A percentile compares a stretch with the other conserved stretches of the same genome.
phyloP scores from a whole-genome alignment of 2,329 filamentous ascomycete species.

The Chrysoporthe austroafricana region DNA sequence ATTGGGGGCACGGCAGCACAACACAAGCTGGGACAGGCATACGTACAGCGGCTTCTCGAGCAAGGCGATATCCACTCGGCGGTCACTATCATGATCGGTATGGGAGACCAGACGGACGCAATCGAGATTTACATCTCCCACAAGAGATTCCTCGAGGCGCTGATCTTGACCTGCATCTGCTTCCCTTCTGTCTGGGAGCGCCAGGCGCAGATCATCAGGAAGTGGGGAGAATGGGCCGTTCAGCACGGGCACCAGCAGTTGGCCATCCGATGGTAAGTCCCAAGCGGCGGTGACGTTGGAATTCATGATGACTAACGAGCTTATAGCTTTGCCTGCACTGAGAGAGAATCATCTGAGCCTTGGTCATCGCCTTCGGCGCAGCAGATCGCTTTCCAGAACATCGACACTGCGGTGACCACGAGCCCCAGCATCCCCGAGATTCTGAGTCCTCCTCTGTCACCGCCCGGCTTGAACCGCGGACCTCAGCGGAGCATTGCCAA shows the following conservation, averaged over 20 bases:
- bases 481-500: conserved; percentile 71
- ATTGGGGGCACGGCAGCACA: conserved; percentile 80
- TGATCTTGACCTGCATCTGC: conserved; percentile 82
- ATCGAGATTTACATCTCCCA: conserved; percentile 96
- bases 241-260: conserved; percentile 86
- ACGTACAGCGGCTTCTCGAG: conserved; percentile 87
- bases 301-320: not conserved
- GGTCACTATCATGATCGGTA: conserved; percentile 87
- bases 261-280: conserved; percentile 74
- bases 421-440: conserved; percentile 62
- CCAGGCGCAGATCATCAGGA: conserved; percentile 83
- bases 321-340: conserved; percentile 81
- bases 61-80: conserved; percentile 90
- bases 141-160: conserved; percentile 88
- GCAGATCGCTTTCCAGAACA: conserved; percentile 58
- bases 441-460: conserved; percentile 74
- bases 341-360: conserved; percentile 79
- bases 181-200: conserved; percentile 89
- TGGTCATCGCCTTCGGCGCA: conserved; percentile 84
- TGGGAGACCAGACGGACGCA: conserved; percentile 91
- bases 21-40: conserved; percentile 87
- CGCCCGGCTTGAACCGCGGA: conserved; percentile 65
- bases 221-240: conserved; percentile 94
- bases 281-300: not conserved
- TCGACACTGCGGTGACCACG: conserved; percentile 34